Evolutionary conservation across 768 basidiomycete species (phyloP).

Genomic region (Crepidotus variabilis): DNA sequence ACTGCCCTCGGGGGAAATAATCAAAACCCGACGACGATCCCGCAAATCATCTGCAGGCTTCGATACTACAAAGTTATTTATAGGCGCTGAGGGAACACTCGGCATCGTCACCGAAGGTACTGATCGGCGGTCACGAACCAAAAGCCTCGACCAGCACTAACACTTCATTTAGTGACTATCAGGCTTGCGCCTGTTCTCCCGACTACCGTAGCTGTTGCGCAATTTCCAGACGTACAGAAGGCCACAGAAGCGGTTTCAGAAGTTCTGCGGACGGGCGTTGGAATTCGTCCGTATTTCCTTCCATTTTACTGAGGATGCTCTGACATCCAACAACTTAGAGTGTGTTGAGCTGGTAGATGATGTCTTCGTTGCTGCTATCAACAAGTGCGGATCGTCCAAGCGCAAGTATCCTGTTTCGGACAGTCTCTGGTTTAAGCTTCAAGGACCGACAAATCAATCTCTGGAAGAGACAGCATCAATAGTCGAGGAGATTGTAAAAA

Average conservation of each 20-base stretch:
- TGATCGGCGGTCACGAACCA: too few relatives aligned
- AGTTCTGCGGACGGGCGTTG: conserved; percentile 75
- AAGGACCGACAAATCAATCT: conserved; percentile 57
- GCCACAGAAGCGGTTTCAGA: conserved; percentile 59
- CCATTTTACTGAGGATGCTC: neutral
- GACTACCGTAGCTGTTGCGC: conserved; percentile 83
- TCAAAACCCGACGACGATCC: conserved; percentile 78
- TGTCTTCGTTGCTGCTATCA: conserved; percentile 75
- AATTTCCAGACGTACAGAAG: conserved; percentile 72
- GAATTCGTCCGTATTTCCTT: neutral
- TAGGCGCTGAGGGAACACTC: conserved; percentile 86
- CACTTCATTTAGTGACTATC: conserved; percentile 56
- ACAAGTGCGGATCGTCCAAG: conserved; percentile 57
- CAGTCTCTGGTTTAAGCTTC: conserved; percentile 89
- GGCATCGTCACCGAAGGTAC: conserved; percentile 86
- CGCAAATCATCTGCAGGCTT: conserved; percentile 87
- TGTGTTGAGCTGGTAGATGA: conserved; percentile 88
- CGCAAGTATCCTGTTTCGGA: conserved; percentile 68
- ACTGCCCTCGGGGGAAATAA: conserved; percentile 78
- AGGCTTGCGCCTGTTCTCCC: conserved; percentile 79
- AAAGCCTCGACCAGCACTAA: too few relatives aligned
- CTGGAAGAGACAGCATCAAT: conserved; percentile 55
- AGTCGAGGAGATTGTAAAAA: conserved; percentile 58
- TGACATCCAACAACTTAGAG: conserved; percentile 37
- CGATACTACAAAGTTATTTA: conserved; percentile 84